Conservation (phyloP, 176 grass and related monocot species). For the Musa beccarii region DNA sequence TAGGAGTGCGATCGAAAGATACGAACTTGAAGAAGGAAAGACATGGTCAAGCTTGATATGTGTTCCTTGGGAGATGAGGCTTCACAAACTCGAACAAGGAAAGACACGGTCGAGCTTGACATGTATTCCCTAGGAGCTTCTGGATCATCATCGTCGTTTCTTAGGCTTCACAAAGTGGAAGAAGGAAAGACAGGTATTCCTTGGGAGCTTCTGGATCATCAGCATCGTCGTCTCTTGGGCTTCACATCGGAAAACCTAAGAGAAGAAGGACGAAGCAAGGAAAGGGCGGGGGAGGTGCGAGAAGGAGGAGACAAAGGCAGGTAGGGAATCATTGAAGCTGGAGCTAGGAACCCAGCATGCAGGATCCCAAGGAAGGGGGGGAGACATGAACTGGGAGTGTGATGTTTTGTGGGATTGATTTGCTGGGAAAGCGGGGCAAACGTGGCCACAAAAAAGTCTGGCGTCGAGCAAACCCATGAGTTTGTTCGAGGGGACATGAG, state of each 20-base stretch:
- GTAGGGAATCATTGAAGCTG: conserved; percentile 19
- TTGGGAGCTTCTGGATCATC: too few species aligned
- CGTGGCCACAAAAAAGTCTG: background rate
- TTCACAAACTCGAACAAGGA: too few species aligned
- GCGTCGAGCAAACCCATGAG: conserved; percentile 2
- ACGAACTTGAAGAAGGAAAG: background rate
- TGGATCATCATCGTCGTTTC: too few species aligned
- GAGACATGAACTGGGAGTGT: background rate
- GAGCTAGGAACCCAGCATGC: conserved; percentile 28
- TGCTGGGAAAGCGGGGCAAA: background rate
- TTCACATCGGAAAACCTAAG: too few species aligned
- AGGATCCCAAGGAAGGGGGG: conserved; percentile 13
- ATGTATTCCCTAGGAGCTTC: too few species aligned
- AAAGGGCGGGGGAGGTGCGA: background rate
- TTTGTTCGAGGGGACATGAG: conserved; percentile 14
- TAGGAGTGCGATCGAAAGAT: background rate
- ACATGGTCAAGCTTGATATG: background rate
- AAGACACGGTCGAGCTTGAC: too few species aligned
- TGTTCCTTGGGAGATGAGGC: background rate
- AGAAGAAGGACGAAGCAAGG: background rate
- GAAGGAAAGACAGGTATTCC: too few species aligned
- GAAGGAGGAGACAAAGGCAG: background rate
- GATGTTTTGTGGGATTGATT: background rate
- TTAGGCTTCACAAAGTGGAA: too few species aligned
- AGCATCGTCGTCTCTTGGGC: too few species aligned